A percentile compares a stretch with the other conserved stretches of the same genome.
These are phyloP conservation scores for Yarrowia sp. DNA, from an alignment of 805 yeast genomes.

Conservation along the genomic window DNA sequence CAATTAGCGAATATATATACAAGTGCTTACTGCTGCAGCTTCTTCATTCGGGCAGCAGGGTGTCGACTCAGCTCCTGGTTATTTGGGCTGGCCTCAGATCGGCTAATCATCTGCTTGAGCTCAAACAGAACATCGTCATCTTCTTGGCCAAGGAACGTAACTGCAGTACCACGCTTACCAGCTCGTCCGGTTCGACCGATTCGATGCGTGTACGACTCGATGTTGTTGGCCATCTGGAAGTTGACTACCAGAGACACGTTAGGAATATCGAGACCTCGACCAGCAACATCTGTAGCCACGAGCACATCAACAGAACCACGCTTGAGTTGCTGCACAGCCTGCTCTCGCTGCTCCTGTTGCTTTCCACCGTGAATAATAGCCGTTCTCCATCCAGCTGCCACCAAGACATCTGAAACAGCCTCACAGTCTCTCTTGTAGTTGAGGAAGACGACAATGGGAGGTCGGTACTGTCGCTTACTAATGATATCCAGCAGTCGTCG, in stretches of 20 bases:
- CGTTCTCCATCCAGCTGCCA: conserved; percentile 47
- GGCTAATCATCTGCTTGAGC: conserved; percentile 49
- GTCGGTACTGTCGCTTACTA: conserved; percentile 37
- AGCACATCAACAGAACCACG: conserved; percentile 57
- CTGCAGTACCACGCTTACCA: conserved; percentile 73
- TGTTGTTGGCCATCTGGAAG: conserved; percentile 72
- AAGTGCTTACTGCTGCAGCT: background rate
- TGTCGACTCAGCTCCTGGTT: conserved; percentile 43
- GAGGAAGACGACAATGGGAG: conserved; percentile 77
- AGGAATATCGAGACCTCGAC: conserved; percentile 92
- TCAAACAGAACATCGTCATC: conserved; percentile 54
- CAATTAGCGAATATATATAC: background rate
- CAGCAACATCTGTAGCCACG: conserved; percentile 94
- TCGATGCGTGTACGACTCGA: conserved; percentile 87
- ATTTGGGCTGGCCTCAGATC: conserved; percentile 42
- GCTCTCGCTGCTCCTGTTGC: conserved; percentile 80
- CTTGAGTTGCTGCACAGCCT: conserved; percentile 61
- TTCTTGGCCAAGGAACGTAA: conserved; percentile 63
- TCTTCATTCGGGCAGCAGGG: conserved; percentile 28
- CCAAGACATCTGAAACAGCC: conserved; percentile 52
- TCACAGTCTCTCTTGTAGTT: conserved; percentile 77
- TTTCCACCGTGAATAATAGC: conserved; percentile 83
- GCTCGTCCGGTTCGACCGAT: conserved; percentile 98
- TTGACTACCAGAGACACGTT: conserved; percentile 82
- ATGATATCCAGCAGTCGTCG: conserved; percentile 46